Conservation (phyloP, 1,284 basidiomycete species). For the Ganoderma lucidum region DNA sequence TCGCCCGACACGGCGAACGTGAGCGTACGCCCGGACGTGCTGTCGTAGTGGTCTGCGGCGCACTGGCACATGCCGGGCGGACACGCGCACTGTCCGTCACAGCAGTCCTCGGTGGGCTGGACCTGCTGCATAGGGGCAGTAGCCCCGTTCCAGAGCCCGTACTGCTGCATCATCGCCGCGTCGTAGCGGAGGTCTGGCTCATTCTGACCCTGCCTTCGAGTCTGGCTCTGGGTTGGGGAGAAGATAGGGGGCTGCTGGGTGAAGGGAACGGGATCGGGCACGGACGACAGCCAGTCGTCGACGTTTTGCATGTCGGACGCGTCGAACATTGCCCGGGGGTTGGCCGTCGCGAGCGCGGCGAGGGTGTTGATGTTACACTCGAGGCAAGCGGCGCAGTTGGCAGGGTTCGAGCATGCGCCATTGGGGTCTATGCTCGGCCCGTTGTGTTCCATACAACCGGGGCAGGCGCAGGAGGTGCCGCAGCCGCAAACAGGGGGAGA, state of each 20-base stretch:
- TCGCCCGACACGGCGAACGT: conserved; percentile 44
- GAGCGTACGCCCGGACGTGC: conserved; percentile 30
- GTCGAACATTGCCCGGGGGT: conserved; percentile 31
- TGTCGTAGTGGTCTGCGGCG: conserved; percentile 41
- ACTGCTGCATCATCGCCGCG: conserved; percentile 31
- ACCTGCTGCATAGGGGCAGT: conserved; percentile 11
- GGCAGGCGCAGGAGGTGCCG: conserved; percentile 60
- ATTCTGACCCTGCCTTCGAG: conserved; percentile 5
- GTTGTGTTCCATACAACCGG: conserved; percentile 60
- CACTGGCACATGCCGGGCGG: conserved; percentile 46
- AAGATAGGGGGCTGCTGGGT: conserved; percentile 8
- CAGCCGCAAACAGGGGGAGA: conserved; percentile 53
- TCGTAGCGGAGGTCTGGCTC: conserved; percentile 33
- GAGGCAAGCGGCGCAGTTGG: conserved; percentile 60
- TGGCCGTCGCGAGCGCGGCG: conserved; percentile 41
- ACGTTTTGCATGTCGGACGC: conserved; percentile 45
- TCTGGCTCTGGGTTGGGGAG: conserved; percentile 1
- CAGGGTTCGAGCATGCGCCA: conserved; percentile 53
- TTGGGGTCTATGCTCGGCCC: conserved; percentile 43
- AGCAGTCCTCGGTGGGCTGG: conserved; percentile 37
- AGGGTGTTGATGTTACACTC: conserved; percentile 58
- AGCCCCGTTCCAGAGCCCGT: conserved; percentile 33
- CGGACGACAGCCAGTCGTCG: conserved; percentile 55
- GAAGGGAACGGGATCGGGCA: not conserved
- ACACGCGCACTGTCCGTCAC: conserved; percentile 46